Conservation (phyloP, 1,139 yeast genomes). For the Candida mesenterica region DNA sequence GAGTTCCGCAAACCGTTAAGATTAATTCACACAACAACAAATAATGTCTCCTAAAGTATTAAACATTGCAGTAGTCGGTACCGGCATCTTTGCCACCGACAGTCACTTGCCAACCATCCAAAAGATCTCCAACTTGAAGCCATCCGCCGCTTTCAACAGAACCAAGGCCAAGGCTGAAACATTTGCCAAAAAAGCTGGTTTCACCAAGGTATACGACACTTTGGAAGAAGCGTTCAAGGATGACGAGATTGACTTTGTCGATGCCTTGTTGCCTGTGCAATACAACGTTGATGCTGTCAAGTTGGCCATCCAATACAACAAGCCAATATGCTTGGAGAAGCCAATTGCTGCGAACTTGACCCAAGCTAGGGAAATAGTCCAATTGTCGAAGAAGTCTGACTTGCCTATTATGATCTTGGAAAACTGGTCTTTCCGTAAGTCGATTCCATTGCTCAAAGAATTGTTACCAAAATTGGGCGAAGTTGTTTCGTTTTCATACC, state of each 20-base stretch:
- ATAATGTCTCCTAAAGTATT: conserved; percentile 27
- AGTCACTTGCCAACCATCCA: conserved; percentile 75
- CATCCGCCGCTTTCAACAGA: conserved; percentile 72
- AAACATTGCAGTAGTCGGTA: conserved; percentile 79
- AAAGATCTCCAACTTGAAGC: conserved; percentile 32
- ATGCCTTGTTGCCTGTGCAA: conserved; percentile 85
- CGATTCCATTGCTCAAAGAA: conserved; percentile 49
- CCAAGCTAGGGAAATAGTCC: conserved; percentile 78
- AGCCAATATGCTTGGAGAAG: conserved; percentile 81
- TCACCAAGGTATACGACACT: conserved; percentile 57
- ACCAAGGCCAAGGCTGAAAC: conserved; percentile 76
- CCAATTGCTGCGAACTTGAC: conserved; percentile 84
- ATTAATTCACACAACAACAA: neutral
- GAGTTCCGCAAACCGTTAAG: neutral
- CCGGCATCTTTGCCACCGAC: conserved; percentile 88
- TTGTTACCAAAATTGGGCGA: conserved; percentile 71
- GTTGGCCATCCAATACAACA: conserved; percentile 65
- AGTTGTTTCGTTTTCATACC: conserved; percentile 72
- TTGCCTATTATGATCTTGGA: conserved; percentile 78
- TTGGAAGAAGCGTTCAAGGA: conserved; percentile 67
- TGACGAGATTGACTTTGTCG: conserved; percentile 66
- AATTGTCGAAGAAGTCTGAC: conserved; percentile 54
- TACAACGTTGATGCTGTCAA: conserved; percentile 65
- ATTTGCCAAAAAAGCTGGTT: conserved; percentile 66
- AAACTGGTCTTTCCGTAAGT: conserved; percentile 74